Evolutionary conservation across 495 filamentous ascomycete species (phyloP).

Genomic region (Beverwykella pulmonaria): DNA sequence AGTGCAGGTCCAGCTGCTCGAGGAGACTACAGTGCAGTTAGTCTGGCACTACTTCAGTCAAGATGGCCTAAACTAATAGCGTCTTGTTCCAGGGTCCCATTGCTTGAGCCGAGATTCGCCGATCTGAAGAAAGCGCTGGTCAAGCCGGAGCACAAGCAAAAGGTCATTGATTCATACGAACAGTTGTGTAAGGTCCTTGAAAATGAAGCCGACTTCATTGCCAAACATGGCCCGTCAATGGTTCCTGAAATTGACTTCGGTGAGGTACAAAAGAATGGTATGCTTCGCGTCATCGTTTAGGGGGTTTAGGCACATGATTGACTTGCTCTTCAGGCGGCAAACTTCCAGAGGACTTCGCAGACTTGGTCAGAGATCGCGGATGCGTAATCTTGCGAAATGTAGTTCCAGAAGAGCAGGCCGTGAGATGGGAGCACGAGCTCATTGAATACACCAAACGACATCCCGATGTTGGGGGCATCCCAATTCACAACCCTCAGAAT

Average conservation of each 20-base stretch:
- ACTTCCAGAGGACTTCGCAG: constrained; percentile 4
- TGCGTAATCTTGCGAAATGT: constrained; percentile 9
- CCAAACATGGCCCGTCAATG: constrained; percentile 6
- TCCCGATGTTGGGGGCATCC: not conserved
- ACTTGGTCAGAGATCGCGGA: constrained; percentile 2
- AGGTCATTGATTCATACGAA: constrained; percentile 5
- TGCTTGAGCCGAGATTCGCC: constrained; percentile 4
- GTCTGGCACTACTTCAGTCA: not conserved
- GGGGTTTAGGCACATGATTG: not conserved
- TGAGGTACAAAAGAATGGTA: constrained; percentile 5
- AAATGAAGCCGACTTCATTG: constrained; percentile 2
- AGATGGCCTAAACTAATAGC: not conserved
- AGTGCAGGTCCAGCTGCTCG: constrained; percentile 3
- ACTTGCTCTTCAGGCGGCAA: not conserved
- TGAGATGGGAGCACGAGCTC: constrained; percentile 3
- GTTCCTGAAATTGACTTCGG: constrained; percentile 6
- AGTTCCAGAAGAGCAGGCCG: constrained; percentile 6
- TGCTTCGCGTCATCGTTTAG: not conserved
- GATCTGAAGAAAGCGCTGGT: constrained; percentile 6
- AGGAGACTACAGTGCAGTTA: not conserved
- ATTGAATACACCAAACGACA: constrained; percentile 4
- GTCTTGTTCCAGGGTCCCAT: not conserved
- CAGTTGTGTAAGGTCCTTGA: constrained; percentile 1
- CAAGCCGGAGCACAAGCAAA: constrained; percentile 4
- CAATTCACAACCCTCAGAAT: not conserved